phyloP scores from a whole-genome alignment of 2,329 filamentous ascomycete species.

The Clarireedia sp. region DNA sequence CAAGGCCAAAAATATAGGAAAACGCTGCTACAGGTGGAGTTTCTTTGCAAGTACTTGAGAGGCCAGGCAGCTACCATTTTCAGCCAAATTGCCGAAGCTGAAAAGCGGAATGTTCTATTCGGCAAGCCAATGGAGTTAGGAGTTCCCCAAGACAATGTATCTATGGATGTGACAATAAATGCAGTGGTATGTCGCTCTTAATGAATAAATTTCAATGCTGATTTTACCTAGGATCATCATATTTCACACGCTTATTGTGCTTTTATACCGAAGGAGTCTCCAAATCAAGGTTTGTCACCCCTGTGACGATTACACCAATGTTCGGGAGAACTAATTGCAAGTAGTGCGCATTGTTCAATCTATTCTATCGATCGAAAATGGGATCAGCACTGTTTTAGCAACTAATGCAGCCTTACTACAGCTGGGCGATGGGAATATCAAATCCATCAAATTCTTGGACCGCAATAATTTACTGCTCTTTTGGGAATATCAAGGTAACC shows the following conservation, averaged over 20 bases:
- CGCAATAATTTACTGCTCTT: slow-evolving; percentile 23
- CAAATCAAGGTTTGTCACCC: slow-evolving; percentile 19
- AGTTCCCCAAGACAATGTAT: slow-evolving; percentile 10
- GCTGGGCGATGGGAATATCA: slow-evolving; percentile 25
- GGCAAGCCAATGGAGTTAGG: slow-evolving; percentile 38
- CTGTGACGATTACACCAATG: background rate
- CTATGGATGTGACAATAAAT: slow-evolving; percentile 25
- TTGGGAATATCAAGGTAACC: slow-evolving; percentile 24
- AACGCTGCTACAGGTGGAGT: slow-evolving; percentile 52
- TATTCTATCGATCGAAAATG: slow-evolving; percentile 23
- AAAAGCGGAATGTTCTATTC: slow-evolving; percentile 61
- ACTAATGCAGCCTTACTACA: slow-evolving; percentile 18
- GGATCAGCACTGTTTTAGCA: slow-evolving; percentile 23
- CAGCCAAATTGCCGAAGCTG: slow-evolving; percentile 58
- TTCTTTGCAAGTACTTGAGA: slow-evolving; percentile 52
- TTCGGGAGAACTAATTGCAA: background rate
- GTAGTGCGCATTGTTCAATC: slow-evolving; percentile 26
- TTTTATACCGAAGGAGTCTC: slow-evolving; percentile 20
- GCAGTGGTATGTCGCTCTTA: slow-evolving; percentile 14
- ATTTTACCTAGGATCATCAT: slow-evolving; percentile 14
- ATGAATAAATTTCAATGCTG: background rate
- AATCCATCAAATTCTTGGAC: slow-evolving; percentile 28
- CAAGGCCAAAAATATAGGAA: slow-evolving; percentile 34
- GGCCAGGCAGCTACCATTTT: slow-evolving; percentile 55
- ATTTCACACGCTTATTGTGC: slow-evolving; percentile 17